phyloP scores from a whole-genome alignment of 768 basidiomycete genomes.

The Tylopilus plumbeoviolaceoides region DNA sequence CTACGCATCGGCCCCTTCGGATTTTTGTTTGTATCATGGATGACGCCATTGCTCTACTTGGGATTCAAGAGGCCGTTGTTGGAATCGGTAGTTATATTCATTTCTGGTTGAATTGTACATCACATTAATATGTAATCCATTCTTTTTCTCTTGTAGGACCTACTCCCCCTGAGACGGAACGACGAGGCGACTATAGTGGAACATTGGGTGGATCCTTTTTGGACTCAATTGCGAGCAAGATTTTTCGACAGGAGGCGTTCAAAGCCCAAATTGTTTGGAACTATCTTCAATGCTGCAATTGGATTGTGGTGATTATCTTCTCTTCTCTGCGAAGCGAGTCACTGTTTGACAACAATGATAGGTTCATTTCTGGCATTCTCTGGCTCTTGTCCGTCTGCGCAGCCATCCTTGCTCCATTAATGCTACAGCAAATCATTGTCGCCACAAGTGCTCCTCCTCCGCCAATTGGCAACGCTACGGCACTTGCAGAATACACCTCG shows the following conservation, averaged over 20 bases:
- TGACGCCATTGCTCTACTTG: slow-evolving; percentile 24
- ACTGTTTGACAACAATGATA: slow-evolving; percentile 4
- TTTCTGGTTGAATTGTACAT: slow-evolving; percentile 21
- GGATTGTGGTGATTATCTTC: slow-evolving; percentile 13
- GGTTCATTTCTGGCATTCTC: slow-evolving; percentile 25
- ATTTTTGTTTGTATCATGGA: slow-evolving; percentile 25
- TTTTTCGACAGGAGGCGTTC: slow-evolving; percentile 14
- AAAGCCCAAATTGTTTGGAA: slow-evolving; percentile 15
- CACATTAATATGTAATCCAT: slow-evolving; percentile 13
- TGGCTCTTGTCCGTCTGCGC: slow-evolving; percentile 26
- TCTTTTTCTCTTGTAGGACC: slow-evolving; percentile 16
- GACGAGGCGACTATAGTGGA: slow-evolving; percentile 25
- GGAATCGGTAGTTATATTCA: slow-evolving; percentile 30
- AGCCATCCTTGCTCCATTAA: slow-evolving; percentile 19
- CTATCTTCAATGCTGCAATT: slow-evolving; percentile 15
- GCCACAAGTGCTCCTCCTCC: slow-evolving; percentile 16
- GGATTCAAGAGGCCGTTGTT: slow-evolving; percentile 27
- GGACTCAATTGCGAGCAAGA: slow-evolving; percentile 19
- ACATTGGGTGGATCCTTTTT: slow-evolving; percentile 23
- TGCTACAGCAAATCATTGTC: slow-evolving; percentile 30
- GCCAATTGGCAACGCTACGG: slow-evolving; percentile 19
- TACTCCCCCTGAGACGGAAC: slow-evolving; percentile 24
- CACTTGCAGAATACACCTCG: slow-evolving; percentile 18
- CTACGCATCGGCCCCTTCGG: slow-evolving; percentile 9
- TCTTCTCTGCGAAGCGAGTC: background rate